Conservation (phyloP, 106 monocot species). For the Iris macrosiphon region DNA sequence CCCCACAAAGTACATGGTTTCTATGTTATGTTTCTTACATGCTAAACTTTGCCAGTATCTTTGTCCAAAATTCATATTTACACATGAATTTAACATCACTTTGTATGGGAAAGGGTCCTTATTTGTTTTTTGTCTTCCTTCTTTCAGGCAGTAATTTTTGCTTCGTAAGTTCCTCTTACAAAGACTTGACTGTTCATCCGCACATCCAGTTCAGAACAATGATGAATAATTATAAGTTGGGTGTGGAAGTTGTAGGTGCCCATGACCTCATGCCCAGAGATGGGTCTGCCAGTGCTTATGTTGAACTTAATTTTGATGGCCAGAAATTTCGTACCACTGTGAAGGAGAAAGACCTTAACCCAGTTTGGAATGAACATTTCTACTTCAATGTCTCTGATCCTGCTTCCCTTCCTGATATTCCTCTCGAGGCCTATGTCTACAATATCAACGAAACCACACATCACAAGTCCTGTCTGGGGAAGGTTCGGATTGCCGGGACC, state of each 20-base stretch:
- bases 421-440: slow-evolving; percentile 63
- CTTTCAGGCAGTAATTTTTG: not conserved
- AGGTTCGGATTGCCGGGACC: slow-evolving; percentile 55
- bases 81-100: too few relatives aligned
- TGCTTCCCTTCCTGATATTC: slow-evolving; percentile 38
- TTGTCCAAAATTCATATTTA: too few relatives aligned
- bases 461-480: slow-evolving; percentile 50
- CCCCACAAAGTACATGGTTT: too few relatives aligned
- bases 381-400: slow-evolving; percentile 68
- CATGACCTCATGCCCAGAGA: slow-evolving; percentile 80
- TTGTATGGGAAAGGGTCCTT: too few relatives aligned
- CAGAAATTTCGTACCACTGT: slow-evolving; percentile 60
- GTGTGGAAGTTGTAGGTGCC: slow-evolving; percentile 59
- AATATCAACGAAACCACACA: slow-evolving; percentile 36
- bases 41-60: too few relatives aligned
- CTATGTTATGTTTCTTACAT: too few relatives aligned
- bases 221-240: slow-evolving; percentile 64
- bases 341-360: slow-evolving; percentile 74
- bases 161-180: not conserved
- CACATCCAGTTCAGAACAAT: not conserved
- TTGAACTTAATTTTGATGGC: slow-evolving; percentile 67
- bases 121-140: too few relatives aligned
- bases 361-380: slow-evolving; percentile 69
- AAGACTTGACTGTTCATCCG: not conserved
- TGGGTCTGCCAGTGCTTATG: slow-evolving; percentile 53